phyloP scores from a whole-genome alignment of 192 early-diverging fungal species.

The Paraglomus brasilianum region DNA sequence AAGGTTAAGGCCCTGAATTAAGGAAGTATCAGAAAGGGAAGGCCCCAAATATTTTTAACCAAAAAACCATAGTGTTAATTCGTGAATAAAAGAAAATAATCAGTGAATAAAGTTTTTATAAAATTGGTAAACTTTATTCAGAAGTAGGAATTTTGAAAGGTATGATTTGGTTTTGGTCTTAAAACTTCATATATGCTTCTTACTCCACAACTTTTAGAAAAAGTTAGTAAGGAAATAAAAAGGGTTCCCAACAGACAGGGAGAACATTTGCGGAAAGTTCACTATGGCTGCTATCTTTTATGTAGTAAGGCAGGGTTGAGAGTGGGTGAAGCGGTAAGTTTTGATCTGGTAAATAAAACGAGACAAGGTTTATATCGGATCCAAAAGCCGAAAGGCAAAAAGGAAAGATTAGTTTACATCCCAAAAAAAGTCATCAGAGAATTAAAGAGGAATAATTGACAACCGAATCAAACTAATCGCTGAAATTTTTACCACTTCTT shows the following conservation, averaged over 20 bases:
- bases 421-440: conserved; percentile 7
- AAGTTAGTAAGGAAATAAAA: background rate
- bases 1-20: no score
- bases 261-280: background rate
- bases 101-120: conserved; percentile 15
- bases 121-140: conserved; percentile 15
- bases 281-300: background rate
- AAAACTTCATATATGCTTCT: conserved; percentile 14
- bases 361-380: conserved; percentile 5
- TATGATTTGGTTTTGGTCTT: no score
- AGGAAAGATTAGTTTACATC: background rate
- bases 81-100: conserved; percentile 17
- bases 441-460: conserved; percentile 7
- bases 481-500: no score
- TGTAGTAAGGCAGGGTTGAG: background rate
- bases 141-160: background rate
- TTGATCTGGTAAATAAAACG: background rate
- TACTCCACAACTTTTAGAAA: conserved; percentile 1
- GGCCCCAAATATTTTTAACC: conserved; percentile 19
- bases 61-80: conserved; percentile 14
- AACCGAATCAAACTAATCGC: conserved; percentile 12
- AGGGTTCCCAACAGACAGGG: background rate
- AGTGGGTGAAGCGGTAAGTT: background rate
- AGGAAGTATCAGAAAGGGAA: no score
- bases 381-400: background rate